phyloP scores from a whole-genome alignment of 768 basidiomycete species.

The Rossbeevera mucosa region DNA sequence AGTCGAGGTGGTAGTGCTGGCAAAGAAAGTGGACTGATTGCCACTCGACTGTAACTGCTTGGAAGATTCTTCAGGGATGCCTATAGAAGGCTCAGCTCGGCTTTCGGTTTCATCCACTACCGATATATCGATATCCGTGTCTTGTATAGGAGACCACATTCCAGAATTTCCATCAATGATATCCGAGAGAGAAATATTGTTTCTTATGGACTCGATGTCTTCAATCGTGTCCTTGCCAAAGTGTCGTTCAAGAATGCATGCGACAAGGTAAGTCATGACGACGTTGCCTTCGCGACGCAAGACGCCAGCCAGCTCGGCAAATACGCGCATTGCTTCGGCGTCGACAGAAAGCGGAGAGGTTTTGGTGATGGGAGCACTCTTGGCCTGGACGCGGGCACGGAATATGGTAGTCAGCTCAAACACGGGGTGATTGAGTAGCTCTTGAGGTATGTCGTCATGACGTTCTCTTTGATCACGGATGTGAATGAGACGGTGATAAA shows the following conservation, averaged over 20 bases:
- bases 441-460: constrained; percentile 63
- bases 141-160: constrained; percentile 22
- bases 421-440: constrained; percentile 66
- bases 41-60: constrained; percentile 24
- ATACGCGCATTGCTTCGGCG: constrained; percentile 61
- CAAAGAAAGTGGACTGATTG: constrained; percentile 25
- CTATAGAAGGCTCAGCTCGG: constrained; percentile 5
- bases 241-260: constrained; percentile 81
- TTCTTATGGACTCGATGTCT: constrained; percentile 64
- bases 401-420: constrained; percentile 82
- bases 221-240: constrained; percentile 81
- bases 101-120: constrained; percentile 20
- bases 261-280: constrained; percentile 81
- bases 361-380: constrained; percentile 71
- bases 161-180: constrained; percentile 62
- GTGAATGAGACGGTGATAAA: constrained; percentile 90
- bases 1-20: constrained; percentile 9
- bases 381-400: constrained; percentile 72
- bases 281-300: constrained; percentile 61
- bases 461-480: constrained; percentile 81
- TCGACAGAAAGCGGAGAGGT: constrained; percentile 62
- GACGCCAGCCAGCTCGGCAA: constrained; percentile 51
- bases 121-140: constrained; percentile 24
- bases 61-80: neutral
- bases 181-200: constrained; percentile 51